Conservation (phyloP, 345 rosid species). For the Mangifera indica region DNA sequence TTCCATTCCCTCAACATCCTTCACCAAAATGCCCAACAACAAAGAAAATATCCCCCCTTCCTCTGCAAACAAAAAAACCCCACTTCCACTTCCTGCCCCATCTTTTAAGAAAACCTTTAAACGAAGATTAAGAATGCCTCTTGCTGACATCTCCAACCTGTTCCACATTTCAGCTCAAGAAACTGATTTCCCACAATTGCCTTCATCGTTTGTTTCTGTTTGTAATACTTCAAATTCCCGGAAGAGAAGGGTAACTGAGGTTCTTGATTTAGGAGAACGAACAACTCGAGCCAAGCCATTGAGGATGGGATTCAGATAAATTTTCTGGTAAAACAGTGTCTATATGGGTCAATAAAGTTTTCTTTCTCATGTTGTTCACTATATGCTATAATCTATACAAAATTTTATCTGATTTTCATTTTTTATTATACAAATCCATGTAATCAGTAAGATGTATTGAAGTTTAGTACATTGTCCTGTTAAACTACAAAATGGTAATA, state of each 20-base stretch:
- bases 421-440: too few species aligned
- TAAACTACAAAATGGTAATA: too few species aligned
- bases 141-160: conserved; percentile 26
- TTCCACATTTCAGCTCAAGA: conserved; percentile 16
- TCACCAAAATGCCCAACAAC: background rate
- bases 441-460: too few species aligned
- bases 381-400: background rate
- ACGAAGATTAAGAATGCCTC: conserved; percentile 27
- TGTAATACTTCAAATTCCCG: conserved; percentile 8
- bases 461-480: too few species aligned
- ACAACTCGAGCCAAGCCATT: conserved; percentile 6
- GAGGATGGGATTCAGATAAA: conserved; percentile 26
- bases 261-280: background rate
- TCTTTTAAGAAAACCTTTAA: conserved; percentile 16
- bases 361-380: background rate
- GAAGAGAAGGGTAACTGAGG: conserved; percentile 24
- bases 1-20: too few species aligned
- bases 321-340: background rate
- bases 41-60: conserved; percentile 25
- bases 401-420: too few species aligned
- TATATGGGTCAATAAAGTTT: background rate
- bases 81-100: background rate
- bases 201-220: background rate
- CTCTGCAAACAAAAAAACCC: conserved; percentile 7
- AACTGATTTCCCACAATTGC: background rate